Base-by-base conservation (phyloP, 2,329 filamentous ascomycete species). In the Cercospora sesami region DNA sequence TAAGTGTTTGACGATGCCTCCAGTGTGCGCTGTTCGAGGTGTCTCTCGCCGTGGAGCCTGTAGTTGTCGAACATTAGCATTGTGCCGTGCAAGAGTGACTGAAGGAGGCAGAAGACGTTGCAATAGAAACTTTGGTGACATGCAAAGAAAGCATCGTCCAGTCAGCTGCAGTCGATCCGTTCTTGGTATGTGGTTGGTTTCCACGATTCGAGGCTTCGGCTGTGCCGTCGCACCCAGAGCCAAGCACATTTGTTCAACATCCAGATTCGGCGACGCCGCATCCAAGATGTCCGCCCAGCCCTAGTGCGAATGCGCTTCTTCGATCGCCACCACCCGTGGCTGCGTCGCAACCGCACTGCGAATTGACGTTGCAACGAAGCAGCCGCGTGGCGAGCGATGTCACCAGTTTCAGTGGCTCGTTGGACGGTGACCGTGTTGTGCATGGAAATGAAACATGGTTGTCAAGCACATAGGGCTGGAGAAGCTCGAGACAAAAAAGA, bases 1-100 rank as follows among this genome's bases (percentile, higher is more conserved):
- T 89, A 89, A 33, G 84, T 86, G 73, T 88, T 85, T 26, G 86
- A 88, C 2, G 86, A 88, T 66, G 82, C 83, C 71, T 86, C 83
- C 48, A 88, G 83, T 58, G 86, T 84, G 69, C 84, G 81, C 70
- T 85, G 83, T 58, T 86, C 87, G 59, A 89, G 82, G 69, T 88
- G 84, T 61, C 82, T 82, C 77, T 89, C 87, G 73, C 86, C 87
- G 71, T 87, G 86, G 65, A 88, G 79, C 75, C 86, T 87, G 76
- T 70, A 53, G 63, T 69, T 45, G 26, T 59, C 45, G 23, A 63
- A 48, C 51, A 63, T 61, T 26, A 72, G 71, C 71, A 71, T 71
- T 16, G 61, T 68, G 53, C 30, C 28, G 30, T 57, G 45, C 14
- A 9, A 23, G 45, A 39, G 30, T n/a, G 51, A 51, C 51, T 16